Evolutionary conservation across 2,329 filamentous ascomycete species (phyloP).

Genomic region (Aspergillus oerlinghausenensis): DNA sequence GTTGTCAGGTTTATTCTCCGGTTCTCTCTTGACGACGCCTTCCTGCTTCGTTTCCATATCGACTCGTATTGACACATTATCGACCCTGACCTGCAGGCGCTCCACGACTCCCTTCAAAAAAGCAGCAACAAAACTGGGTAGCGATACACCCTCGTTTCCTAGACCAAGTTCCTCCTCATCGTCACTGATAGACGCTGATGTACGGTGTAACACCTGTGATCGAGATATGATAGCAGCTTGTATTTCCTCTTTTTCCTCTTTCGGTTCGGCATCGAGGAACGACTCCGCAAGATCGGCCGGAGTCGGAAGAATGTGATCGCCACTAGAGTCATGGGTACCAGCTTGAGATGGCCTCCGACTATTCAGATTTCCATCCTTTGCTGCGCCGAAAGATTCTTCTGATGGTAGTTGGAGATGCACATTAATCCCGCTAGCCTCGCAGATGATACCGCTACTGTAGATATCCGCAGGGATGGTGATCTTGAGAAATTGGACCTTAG

Average conservation of each 20-base stretch:
- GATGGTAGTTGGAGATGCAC: slow-evolving; percentile 58
- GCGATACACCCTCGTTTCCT: slow-evolving; percentile 51
- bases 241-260: slow-evolving; percentile 53
- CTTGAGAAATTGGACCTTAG: slow-evolving; percentile 70
- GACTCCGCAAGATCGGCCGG: slow-evolving; percentile 57
- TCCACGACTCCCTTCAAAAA: slow-evolving; percentile 57
- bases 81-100: slow-evolving; percentile 51
- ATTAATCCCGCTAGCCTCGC: slow-evolving; percentile 78
- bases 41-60: slow-evolving; percentile 45
- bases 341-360: slow-evolving; percentile 9
- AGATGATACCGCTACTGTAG: slow-evolving; percentile 74
- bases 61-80: slow-evolving; percentile 49
- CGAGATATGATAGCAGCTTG: slow-evolving; percentile 53
- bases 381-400: slow-evolving; percentile 33
- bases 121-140: slow-evolving; percentile 57
- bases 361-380: slow-evolving; percentile 24
- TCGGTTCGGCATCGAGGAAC: slow-evolving; percentile 56
- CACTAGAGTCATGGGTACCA: slow-evolving; percentile 22
- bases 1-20: slow-evolving; percentile 33
- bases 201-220: slow-evolving; percentile 49
- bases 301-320: slow-evolving; percentile 45
- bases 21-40: slow-evolving; percentile 29
- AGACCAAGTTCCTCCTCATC: slow-evolving; percentile 48
- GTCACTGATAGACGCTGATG: slow-evolving; percentile 43
- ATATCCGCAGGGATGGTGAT: slow-evolving; percentile 85